These are phyloP conservation scores for Cyclaneusma minus DNA, from an alignment of 2,329 filamentous ascomycete genomes.

Conservation along the genomic window DNA sequence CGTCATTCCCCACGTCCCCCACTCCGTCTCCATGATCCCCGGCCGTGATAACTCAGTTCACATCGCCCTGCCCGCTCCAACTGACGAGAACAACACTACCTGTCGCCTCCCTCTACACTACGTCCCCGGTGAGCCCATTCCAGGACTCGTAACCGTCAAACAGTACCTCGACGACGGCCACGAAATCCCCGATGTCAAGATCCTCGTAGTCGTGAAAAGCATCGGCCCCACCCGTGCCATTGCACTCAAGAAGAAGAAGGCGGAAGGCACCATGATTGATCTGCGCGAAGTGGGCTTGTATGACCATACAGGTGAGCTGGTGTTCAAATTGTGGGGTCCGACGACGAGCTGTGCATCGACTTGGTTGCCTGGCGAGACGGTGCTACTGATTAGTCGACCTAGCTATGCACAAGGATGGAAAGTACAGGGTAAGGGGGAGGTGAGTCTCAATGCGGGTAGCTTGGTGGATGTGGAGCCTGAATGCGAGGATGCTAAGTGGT, in stretches of 20 bases:
- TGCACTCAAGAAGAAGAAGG: slow-evolving; percentile 29
- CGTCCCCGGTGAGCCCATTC: slow-evolving; percentile 19
- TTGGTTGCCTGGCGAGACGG: slow-evolving; percentile 31
- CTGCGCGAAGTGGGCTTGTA: slow-evolving; percentile 35
- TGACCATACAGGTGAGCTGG: slow-evolving; percentile 38
- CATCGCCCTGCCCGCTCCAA: slow-evolving; percentile 34
- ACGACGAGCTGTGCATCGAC: slow-evolving; percentile 25
- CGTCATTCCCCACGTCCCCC: slow-evolving; percentile 23
- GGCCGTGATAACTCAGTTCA: slow-evolving; percentile 36
- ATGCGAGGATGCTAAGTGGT: slow-evolving; percentile 35
- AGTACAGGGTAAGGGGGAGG: slow-evolving; percentile 9
- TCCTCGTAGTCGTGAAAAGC: slow-evolving; percentile 42
- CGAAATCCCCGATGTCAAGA: slow-evolving; percentile 31
- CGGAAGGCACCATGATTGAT: slow-evolving; percentile 25
- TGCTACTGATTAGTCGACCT: slow-evolving; percentile 33
- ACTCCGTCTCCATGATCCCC: slow-evolving; percentile 41
- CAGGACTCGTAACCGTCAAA: slow-evolving; percentile 38
- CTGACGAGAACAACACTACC: slow-evolving; percentile 24
- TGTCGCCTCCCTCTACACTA: slow-evolving; percentile 31
- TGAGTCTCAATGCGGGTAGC: slow-evolving; percentile 22
- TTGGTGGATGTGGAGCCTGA: slow-evolving; percentile 40
- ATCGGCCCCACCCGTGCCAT: slow-evolving; percentile 36
- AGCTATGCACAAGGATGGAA: slow-evolving; percentile 11
- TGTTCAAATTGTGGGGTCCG: slow-evolving; percentile 38
- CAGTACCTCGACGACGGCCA: slow-evolving; percentile 37